Base-by-base conservation (phyloP, 768 basidiomycete genomes). In the Candolleomyces eurysporus region DNA sequence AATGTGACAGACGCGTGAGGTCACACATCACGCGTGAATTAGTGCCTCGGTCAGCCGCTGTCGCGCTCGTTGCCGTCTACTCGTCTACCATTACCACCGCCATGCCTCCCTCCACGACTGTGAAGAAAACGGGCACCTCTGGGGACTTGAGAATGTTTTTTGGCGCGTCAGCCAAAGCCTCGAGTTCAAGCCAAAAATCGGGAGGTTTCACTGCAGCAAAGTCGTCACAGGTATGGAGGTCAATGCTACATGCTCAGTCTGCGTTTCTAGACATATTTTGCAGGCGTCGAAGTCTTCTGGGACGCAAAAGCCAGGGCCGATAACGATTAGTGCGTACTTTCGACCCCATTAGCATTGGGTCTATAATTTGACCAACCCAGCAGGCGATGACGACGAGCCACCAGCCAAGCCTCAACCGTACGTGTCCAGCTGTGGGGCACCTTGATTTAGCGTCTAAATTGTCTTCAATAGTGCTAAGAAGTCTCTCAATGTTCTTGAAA, bases 81-180 rank as follows among this genome's bases (percentile, higher is more conserved):
- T 32, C 31, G 4, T 32, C 5, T 32, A 31, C 51, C 13, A 52
- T 30, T 11, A 26, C 52, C 39, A 56, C 54, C 54, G 42, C 54
- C 39, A 56, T 43, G 54, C 5, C 40, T 4, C 54, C 54, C 39
- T 16, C 39, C n/a, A n/a, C 52, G 9, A 26, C 19, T 17, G 40
- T 11, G 8, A 43, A 42, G 19, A 56, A 56, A 36, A 43, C 54
- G 5, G 54, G 54, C 2, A 56, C 40, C 9, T 8, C 54, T 42
- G 54, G 54, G 40, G 54, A 56, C 21, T 16, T 56, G 17, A 32
- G 54, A 9, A 56, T 56, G 54, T 56, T 56, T 36, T 56, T 56
- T 56, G 54, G 54, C 36, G 40, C 19, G 10, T 14, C n/a, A 14
- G 49, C 49, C 5, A 56, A 56, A 36, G n/a, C 54, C 14, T 22